Evolutionary conservation across 2,329 filamentous ascomycete species (phyloP).

Genomic region (Graphilbum fragrans): DNA sequence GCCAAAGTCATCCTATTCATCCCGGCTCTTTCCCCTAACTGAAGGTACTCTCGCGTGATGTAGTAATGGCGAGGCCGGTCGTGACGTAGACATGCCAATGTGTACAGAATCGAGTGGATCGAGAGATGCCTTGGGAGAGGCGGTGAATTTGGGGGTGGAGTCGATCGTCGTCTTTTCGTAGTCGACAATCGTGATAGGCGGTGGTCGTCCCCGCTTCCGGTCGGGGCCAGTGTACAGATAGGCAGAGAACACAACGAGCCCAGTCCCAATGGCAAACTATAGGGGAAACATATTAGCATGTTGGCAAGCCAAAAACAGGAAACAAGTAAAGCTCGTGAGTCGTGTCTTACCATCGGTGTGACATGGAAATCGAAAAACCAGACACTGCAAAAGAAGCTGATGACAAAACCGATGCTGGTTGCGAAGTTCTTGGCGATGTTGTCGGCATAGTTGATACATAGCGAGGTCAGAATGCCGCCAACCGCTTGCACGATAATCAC

Average conservation of each 20-base stretch:
- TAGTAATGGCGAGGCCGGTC: conserved; percentile 32
- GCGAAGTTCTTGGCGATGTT: conserved; percentile 93
- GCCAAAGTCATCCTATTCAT: conserved; percentile 17
- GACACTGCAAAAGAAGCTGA: conserved; percentile 77
- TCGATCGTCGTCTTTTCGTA: conserved; percentile 66
- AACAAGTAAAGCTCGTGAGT: not conserved
- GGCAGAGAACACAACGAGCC: conserved; percentile 66
- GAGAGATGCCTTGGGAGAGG: conserved; percentile 21
- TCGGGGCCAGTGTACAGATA: conserved; percentile 72
- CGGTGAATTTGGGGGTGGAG: conserved; percentile 24
- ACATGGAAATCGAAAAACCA: conserved; percentile 74
- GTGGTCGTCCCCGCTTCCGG: conserved; percentile 44
- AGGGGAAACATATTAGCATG: not conserved
- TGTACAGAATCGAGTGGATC: conserved; percentile 28
- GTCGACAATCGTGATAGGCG: conserved; percentile 55
- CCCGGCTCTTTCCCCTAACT: conserved; percentile 23
- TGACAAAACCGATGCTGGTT: conserved; percentile 79
- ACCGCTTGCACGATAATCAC: conserved; percentile 72
- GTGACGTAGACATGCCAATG: conserved; percentile 29
- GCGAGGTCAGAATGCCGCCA: conserved; percentile 72
- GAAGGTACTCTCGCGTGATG: conserved; percentile 23
- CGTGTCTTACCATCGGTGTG: conserved; percentile 53
- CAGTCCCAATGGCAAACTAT: conserved; percentile 76
- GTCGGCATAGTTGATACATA: conserved; percentile 73
- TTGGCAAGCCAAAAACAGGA: not conserved